Evolutionary conservation across 306 rosid genomes (phyloP).

Genomic region (Acacia acuminata): DNA sequence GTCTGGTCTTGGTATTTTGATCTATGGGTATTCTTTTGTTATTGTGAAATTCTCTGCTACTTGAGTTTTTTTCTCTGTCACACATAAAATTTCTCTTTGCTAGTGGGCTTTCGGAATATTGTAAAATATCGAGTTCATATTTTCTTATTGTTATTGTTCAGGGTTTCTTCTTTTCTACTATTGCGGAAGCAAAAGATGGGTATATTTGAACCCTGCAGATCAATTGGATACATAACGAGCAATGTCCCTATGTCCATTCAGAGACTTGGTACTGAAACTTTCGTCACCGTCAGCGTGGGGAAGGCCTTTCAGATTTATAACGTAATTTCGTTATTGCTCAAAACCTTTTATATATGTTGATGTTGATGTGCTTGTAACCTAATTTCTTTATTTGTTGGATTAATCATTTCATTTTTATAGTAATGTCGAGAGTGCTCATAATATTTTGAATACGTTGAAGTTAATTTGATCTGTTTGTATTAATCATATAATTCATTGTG

Average conservation of each 20-base stretch:
- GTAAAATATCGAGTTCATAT: too few species aligned
- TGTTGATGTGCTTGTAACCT: background rate
- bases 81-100: too few species aligned
- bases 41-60: too few species aligned
- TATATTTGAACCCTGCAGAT: slow-evolving; percentile 81
- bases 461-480: background rate
- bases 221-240: slow-evolving; percentile 80
- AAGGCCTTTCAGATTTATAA: slow-evolving; percentile 90
- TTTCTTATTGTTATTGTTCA: background rate
- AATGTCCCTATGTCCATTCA: slow-evolving; percentile 76
- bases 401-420: slow-evolving; percentile 65
- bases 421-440: slow-evolving; percentile 12
- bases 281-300: slow-evolving; percentile 83
- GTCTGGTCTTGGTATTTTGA: too few species aligned
- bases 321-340: slow-evolving; percentile 33
- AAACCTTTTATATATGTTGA: background rate
- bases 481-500: background rate
- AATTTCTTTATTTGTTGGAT: background rate
- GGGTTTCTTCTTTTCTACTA: background rate
- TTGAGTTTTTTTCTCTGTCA: too few species aligned
- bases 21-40: too few species aligned
- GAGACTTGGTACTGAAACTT: slow-evolving; percentile 87
- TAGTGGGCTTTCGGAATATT: too few species aligned
- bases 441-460: background rate
- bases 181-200: slow-evolving; percentile 53